Conservation (phyloP, 345 rosid genomes). For the Lepidium aucheri region DNA sequence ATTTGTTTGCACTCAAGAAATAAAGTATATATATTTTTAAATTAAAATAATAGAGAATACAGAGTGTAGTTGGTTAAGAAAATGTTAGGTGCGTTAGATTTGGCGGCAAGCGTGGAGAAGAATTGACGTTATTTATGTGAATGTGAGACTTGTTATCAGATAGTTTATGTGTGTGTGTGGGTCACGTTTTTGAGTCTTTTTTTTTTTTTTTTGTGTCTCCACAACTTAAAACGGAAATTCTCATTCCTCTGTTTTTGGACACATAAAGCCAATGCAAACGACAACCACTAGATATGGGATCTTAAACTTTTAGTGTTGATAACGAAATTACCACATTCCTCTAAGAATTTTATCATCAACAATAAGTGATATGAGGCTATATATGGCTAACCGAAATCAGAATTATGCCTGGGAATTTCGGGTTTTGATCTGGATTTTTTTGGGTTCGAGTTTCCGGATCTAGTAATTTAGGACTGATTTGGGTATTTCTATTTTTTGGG, state of each 20-base stretch:
- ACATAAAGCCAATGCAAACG: background rate
- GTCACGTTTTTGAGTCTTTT: conserved; percentile 1
- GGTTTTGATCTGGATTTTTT: no score
- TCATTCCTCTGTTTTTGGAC: background rate
- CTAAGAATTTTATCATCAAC: no score
- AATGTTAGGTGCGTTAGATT: conserved; percentile 2
- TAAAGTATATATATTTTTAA: background rate
- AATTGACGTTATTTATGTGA: background rate
- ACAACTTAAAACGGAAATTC: background rate
- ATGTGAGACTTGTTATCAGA: background rate
- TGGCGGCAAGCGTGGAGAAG: conserved; percentile 7
- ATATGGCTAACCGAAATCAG: no score
- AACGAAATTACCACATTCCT: no score
- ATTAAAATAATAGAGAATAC: background rate
- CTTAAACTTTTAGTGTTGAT: no score
- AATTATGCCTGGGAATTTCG: no score
- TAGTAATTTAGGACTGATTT: no score
- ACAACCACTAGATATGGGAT: background rate
- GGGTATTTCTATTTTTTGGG: no score
- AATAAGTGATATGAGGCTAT: no score
- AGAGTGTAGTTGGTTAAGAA: conserved; percentile 18
- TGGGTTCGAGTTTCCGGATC: no score
- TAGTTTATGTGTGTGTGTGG: background rate
- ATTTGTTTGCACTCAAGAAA: background rate
- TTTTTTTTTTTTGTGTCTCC: background rate